A percentile compares a stretch with the other conserved stretches of the same genome.
phyloP scores from a whole-genome alignment of 257 asterid species.

The Knoxia roxburghii region DNA sequence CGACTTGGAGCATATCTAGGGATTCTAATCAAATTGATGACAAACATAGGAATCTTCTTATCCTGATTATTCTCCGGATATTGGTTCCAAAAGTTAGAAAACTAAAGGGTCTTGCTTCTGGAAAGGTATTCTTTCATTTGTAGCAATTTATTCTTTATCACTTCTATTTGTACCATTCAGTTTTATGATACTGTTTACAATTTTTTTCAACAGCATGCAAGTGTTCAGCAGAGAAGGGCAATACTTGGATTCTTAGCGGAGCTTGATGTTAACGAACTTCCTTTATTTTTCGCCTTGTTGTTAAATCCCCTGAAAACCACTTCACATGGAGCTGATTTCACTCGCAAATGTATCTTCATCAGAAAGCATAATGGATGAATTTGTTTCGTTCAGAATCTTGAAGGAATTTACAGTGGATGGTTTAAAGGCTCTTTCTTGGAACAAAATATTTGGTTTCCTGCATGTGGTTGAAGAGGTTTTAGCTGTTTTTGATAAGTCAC shows the following conservation, averaged over 20 bases:
- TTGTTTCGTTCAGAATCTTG: conserved; percentile 34
- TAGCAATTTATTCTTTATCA: not conserved
- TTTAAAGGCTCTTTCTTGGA: conserved; percentile 59
- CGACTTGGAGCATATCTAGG: conserved; percentile 82
- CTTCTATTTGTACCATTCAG: conserved; percentile 14
- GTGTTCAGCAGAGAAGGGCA: conserved; percentile 67
- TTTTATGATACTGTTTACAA: conserved; percentile 16
- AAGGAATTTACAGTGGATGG: conserved; percentile 47
- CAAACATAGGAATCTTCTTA: conserved; percentile 56
- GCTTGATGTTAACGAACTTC: conserved; percentile 80
- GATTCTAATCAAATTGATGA: conserved; percentile 51
- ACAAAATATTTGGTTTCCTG: conserved; percentile 71
- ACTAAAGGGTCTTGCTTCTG: conserved; percentile 60
- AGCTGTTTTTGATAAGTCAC: conserved; percentile 74
- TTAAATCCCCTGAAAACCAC: conserved; percentile 51
- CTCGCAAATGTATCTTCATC: conserved; percentile 23
- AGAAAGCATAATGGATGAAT: conserved; percentile 29
- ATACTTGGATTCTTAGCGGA: conserved; percentile 78
- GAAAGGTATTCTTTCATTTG: conserved; percentile 55
- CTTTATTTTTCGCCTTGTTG: conserved; percentile 72
- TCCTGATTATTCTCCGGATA: conserved; percentile 67
- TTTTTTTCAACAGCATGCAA: conserved; percentile 53
- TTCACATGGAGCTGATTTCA: conserved; percentile 37
- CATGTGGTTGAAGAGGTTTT: conserved; percentile 79
- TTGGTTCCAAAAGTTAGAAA: conserved; percentile 80